Base-by-base conservation (phyloP, 495 filamentous ascomycete species). In the Podospora conica region DNA sequence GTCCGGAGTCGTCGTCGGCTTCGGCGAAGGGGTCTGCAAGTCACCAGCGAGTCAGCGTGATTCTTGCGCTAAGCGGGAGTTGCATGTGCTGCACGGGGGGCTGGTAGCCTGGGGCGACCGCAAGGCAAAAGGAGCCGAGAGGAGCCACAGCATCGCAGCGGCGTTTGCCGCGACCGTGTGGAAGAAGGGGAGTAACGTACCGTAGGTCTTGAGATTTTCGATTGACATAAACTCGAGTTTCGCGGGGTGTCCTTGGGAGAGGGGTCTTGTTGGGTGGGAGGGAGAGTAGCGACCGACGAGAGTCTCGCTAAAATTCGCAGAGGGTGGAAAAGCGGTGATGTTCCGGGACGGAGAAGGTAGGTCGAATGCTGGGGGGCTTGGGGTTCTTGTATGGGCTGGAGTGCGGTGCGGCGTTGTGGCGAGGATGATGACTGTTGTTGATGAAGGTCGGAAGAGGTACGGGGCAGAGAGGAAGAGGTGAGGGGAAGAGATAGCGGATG, bases 201-300 rank as follows among this genome's bases (percentile, higher is more conserved):
- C 95, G 90, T 94, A 95, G 87, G 92, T 90, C 88, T 96, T 96
- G 83, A 97, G 91, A 87, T 98, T 97, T 95, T 97, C 91, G 92
- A 97, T 97, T 89, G 93, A 96, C 93, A 96, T 97, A 96, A 96
- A 96, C 90, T 92, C 74, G 82, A 78, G 79, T 78, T 82, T 84
- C 78, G 66, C 69, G 80, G 79, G 81, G 74, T 73, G 69, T 74
- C 71, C 75, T 72, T 68, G 79, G 80, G 72, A 82, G 75, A 78
- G 67, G 77, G 75, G 71, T 78, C 71, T 66, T 40, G 72, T 68
- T 75, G 72, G 68, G 69, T 67, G 63, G 71, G 71, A 61, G 68
- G 74, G 58, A 60, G 73, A 69, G 67, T 60, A 80, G 80, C 79
- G 80, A 83, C 75, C 72, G 79, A 81, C 79, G 67, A 76, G 72